Evolutionary conservation across 805 yeast genomes (phyloP).

Genomic region (Grigorovia yakushimaensis): DNA sequence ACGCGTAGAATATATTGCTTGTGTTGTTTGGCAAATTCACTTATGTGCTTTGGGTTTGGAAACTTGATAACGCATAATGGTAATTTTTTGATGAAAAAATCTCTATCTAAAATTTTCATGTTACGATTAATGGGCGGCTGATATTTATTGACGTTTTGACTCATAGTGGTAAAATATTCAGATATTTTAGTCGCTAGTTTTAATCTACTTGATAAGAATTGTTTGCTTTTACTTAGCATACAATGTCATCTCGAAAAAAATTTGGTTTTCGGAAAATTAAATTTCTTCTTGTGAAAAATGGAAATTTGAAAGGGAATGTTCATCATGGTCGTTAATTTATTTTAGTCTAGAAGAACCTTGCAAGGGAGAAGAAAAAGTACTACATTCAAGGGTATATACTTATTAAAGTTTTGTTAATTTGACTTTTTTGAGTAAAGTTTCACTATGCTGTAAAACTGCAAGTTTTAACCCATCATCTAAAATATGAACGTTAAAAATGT

Average conservation of each 20-base stretch:
- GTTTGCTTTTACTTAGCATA: background rate
- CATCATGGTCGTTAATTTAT: too few species aligned
- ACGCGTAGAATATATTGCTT: slow-evolving; percentile 54
- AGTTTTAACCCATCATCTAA: too few species aligned
- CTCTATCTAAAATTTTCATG: slow-evolving; percentile 57
- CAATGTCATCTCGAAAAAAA: background rate
- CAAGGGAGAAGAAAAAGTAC: too few species aligned
- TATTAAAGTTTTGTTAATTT: too few species aligned
- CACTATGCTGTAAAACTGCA: too few species aligned
- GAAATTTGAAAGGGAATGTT: background rate
- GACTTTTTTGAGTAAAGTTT: too few species aligned
- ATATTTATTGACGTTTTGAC: slow-evolving; percentile 10
- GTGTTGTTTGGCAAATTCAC: slow-evolving; percentile 49
- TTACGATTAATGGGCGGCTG: slow-evolving; percentile 61
- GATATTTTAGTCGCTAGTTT: background rate
- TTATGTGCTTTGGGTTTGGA: slow-evolving; percentile 54
- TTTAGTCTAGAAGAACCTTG: too few species aligned
- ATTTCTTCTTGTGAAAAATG: background rate
- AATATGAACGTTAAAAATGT: too few species aligned
- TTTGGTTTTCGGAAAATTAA: background rate
- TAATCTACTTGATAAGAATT: background rate
- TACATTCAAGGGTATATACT: too few species aligned
- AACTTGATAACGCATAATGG: slow-evolving; percentile 59
- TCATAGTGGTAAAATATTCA: background rate
- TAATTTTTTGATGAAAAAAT: slow-evolving; percentile 48